Evolutionary conservation across 345 rosid genomes (phyloP), one percentile per base, ranked within the genome.

Genomic region (Turritis glabra): DNA sequence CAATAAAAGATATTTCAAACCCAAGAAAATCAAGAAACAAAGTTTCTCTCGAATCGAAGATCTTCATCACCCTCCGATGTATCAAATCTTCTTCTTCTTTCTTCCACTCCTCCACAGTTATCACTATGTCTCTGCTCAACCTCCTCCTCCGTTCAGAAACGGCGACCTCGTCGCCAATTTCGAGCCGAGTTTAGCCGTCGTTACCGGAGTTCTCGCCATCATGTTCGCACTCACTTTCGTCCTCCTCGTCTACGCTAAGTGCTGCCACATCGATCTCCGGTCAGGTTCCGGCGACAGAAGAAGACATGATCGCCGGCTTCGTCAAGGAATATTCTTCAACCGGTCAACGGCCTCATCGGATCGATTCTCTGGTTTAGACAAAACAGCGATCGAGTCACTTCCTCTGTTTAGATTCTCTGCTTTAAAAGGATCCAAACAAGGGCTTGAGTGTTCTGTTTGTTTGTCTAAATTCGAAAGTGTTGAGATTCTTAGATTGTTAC

Each of bases 361-460:
- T 10, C 77, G 86, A 40, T 86, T 86, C 67, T 91, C 98, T 0
- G 98, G 98, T 18, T 83, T 94, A 8, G 95, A 94, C 67, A 85
- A 90, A 76, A 79, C 86, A 0, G 90, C 84, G 10, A 82, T 94
- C 0, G 90, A 91, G 58, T 87, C 96, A 0, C 97, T 94, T 29
- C 98, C 98, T 64, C 86, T 94, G 84, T 94, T 94, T 74, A 78
- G 80, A 61, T 94, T 91, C 87, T 87, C 96, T 0, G 81, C 93
- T 2, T 87, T 94, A 14, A 84, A 64, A 75, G 98, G 98, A 22
- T 82, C 88, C 0, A 88, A 84, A 43, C 84, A 82, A 21, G 98
- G 97, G 27, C 90, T 94, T 5, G 97, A 94, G 72, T 94, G 98
- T 54, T 81, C 89, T 0, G 98, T 94, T 29, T 94, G 97, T 74